Evolutionary conservation across 2,329 filamentous ascomycete genomes (phyloP), one percentile per base, ranked within the genome.

Genomic region (Diaporthe sp.): DNA sequence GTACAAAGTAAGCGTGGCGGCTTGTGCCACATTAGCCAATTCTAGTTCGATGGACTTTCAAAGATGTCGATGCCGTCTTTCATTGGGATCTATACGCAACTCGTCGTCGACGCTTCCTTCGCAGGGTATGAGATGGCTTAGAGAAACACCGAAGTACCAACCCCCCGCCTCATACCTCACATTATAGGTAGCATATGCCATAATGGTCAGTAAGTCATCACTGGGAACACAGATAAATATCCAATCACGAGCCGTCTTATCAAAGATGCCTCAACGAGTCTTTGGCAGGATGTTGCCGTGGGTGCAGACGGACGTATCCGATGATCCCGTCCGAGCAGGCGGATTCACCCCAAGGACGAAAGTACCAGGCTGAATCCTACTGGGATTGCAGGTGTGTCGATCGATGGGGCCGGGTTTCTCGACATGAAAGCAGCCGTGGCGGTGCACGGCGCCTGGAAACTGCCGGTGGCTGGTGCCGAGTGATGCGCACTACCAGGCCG

Each of bases 61-160:
- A 2, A 34, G 7, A 12, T 19, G 8, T n/a, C 4, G 1, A 17
- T 0, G 3, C n/a, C 13, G 0, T 19, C n/a, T 25, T 13, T 15
- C 37, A 28, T 5, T 42, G 6, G 13, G 34, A 34, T 34, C 34
- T 25, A 55, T 8, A 5, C 19, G 58, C n/a, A 44, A 25, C 12
- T 4, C 22, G 22, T 25, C 37, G 12, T 42, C 22, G 13, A 61
- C 5, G 22, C 13, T 62, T 44, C 3, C 59, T 62, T 17, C 7
- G 17, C 22, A 39, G 19, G 25, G 13, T 5, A 9, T 59, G 34
- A 39, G 6, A 15, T 39, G 57, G 34, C 57, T 10, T 25, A 1
- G 22, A 4, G n/a, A 13, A 17, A 59, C 22, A 9, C 34, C 34
- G 19, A 5, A 39, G 13, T 8, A n/a, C 57, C n/a, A n/a, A 39